Conservation (phyloP, 2,329 filamentous ascomycete species). For the Monilinia fructicola region DNA sequence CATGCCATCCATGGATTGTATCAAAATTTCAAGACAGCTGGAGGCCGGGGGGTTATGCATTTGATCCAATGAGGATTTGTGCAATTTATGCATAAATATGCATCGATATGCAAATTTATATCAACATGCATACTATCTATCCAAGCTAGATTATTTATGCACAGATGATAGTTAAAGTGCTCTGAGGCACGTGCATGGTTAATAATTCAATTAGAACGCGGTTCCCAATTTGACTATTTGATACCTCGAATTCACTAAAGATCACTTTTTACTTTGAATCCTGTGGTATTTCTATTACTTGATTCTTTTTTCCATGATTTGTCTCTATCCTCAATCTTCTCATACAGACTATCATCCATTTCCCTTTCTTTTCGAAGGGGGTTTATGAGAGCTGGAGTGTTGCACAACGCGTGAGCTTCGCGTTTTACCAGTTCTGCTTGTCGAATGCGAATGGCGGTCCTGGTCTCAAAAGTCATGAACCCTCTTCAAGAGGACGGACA, state of each 20-base stretch:
- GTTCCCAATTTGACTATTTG: slow-evolving; percentile 10
- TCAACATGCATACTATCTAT: neutral
- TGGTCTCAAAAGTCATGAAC: slow-evolving; percentile 37
- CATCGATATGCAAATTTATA: no score
- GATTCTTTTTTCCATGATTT: neutral
- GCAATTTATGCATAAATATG: neutral
- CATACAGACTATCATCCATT: neutral
- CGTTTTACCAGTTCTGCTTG: slow-evolving; percentile 25
- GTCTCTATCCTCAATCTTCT: neutral
- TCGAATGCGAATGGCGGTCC: slow-evolving; percentile 36
- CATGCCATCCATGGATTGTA: no score
- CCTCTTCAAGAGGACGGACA: slow-evolving; percentile 33
- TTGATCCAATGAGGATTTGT: neutral
- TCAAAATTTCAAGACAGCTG: neutral
- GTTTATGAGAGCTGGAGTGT: neutral
- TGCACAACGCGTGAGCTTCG: slow-evolving; percentile 35
- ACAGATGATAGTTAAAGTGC: slow-evolving; percentile 17
- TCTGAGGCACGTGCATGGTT: no score
- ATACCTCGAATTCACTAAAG: slow-evolving; percentile 1
- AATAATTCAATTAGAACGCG: slow-evolving; percentile 13
- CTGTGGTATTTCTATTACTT: neutral
- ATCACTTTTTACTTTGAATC: slow-evolving; percentile 5
- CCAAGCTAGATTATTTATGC: neutral
- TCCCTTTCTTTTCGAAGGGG: neutral
- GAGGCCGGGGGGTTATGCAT: no score